Conservation (phyloP, 495 filamentous ascomycete genomes). For the Achaetomiella virescens region DNA sequence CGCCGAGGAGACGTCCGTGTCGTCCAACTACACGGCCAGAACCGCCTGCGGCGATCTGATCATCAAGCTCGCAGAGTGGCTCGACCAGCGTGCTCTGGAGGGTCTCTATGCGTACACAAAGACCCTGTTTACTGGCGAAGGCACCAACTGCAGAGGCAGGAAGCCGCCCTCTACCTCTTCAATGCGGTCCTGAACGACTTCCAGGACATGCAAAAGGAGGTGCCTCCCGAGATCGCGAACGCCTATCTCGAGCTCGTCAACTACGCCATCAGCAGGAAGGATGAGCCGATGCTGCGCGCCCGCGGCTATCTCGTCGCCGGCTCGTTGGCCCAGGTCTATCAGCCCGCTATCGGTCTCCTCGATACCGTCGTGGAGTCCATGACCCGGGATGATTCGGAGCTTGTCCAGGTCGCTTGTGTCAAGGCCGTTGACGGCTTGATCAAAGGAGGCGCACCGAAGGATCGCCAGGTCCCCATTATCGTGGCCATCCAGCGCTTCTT, state of each 20-base stretch:
- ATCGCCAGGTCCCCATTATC: constrained; percentile 68
- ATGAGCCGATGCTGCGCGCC: constrained; percentile 62
- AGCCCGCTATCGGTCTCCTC: constrained; percentile 49
- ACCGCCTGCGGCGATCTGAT: constrained; percentile 86
- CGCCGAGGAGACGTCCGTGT: constrained; percentile 89
- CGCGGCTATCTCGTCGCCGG: constrained; percentile 82
- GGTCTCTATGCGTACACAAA: constrained; percentile 68
- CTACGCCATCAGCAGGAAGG: constrained; percentile 61
- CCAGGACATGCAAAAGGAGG: constrained; percentile 59
- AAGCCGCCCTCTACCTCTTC: constrained; percentile 76
- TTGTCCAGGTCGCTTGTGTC: constrained; percentile 88
- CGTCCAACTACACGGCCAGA: constrained; percentile 91
- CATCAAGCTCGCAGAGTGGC: constrained; percentile 90
- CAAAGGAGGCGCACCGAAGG: constrained; percentile 44
- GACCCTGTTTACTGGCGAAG: constrained; percentile 51
- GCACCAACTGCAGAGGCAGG: constrained; percentile 54
- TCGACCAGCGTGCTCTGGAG: constrained; percentile 61
- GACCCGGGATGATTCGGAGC: constrained; percentile 65
- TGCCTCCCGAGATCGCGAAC: constrained; percentile 59
- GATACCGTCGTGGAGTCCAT: constrained; percentile 71
- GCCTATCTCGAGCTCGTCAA: constrained; percentile 72
- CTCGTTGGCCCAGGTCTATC: constrained; percentile 54
- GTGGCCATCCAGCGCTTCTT: constrained; percentile 71
- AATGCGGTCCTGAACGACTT: constrained; percentile 77
- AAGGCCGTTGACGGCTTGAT: constrained; percentile 82